These are phyloP conservation scores for Talaromyces sp. DNA, from an alignment of 2,329 filamentous ascomycete genomes.

Conservation along the genomic window DNA sequence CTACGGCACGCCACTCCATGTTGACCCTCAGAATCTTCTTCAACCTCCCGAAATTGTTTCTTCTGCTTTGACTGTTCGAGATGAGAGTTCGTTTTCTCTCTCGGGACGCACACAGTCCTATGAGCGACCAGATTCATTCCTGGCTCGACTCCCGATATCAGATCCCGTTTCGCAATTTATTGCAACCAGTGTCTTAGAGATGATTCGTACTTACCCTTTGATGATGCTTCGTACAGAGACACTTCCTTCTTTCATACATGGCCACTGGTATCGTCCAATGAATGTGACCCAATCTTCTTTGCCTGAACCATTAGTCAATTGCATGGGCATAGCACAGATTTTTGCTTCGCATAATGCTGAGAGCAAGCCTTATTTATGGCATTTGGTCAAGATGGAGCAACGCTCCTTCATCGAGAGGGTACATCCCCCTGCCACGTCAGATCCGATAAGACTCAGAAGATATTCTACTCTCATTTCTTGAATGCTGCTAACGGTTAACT, in stretches of 20 bases:
- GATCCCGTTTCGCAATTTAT: not conserved
- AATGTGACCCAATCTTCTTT: not conserved
- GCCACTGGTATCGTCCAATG: not conserved
- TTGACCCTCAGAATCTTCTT: not conserved
- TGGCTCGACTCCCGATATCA: conserved; percentile 3
- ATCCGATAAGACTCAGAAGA: no score
- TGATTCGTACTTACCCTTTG: conserved; percentile 3
- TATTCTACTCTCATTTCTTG: no score
- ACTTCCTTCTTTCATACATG: conserved; percentile 14
- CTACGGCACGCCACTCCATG: not conserved
- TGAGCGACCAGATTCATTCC: not conserved
- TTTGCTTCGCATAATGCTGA: conserved; percentile 11
- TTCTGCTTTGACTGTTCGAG: not conserved
- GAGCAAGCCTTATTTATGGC: conserved; percentile 5
- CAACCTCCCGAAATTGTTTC: not conserved
- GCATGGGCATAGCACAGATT: conserved; percentile 13
- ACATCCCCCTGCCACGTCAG: no score
- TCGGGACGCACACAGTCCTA: not conserved
- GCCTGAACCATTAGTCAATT: conserved; percentile 4
- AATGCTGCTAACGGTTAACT: not conserved
- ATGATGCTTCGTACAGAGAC: conserved; percentile 16
- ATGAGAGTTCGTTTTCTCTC: not conserved
- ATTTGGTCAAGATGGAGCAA: not conserved
- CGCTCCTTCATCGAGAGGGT: not conserved
- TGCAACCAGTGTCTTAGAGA: conserved; percentile 5